Conservation (phyloP, 2,329 filamentous ascomycete genomes). For the Diaporthe sp. region DNA sequence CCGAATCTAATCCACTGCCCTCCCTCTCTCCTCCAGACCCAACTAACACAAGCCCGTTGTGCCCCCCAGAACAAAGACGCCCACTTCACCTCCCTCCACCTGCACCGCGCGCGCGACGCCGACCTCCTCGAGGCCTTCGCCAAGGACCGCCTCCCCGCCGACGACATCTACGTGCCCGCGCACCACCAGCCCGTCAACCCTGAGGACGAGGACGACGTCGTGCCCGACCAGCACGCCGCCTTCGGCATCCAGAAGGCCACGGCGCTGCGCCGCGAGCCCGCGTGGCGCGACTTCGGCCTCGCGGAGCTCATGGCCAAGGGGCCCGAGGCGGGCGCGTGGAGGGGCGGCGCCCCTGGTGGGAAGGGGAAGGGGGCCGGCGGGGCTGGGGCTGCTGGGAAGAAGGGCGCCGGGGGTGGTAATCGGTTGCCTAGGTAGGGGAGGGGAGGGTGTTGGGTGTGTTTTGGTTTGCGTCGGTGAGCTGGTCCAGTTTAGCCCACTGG, state of each 20-base stretch:
- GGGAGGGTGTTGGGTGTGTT: background rate
- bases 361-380: conserved; percentile 28
- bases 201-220: conserved; percentile 90
- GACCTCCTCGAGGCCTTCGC: conserved; percentile 85
- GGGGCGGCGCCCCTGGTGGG: conserved; percentile 41
- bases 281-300: conserved; percentile 86
- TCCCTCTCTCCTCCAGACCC: too few relatives aligned
- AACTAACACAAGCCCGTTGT: background rate
- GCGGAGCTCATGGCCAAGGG: conserved; percentile 77
- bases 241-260: conserved; percentile 89
- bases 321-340: conserved; percentile 51
- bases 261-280: conserved; percentile 77
- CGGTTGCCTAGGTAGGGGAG: conserved; percentile 14
- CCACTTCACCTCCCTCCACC: conserved; percentile 81
- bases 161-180: conserved; percentile 86
- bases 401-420: background rate
- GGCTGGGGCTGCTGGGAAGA: conserved; percentile 30
- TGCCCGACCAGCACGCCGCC: conserved; percentile 88
- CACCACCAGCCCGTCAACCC: conserved; percentile 87
- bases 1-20: too few relatives aligned
- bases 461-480: background rate
- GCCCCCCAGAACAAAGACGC: conserved; percentile 75
- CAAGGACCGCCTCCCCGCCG: conserved; percentile 77
- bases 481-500: background rate
- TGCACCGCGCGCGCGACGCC: conserved; percentile 78